A percentile compares a stretch with the other conserved stretches of the same genome.
These are phyloP conservation scores for Stephanodiscus triporus DNA, from an alignment of 108 stramenopile species.

Conservation along the genomic window DNA sequence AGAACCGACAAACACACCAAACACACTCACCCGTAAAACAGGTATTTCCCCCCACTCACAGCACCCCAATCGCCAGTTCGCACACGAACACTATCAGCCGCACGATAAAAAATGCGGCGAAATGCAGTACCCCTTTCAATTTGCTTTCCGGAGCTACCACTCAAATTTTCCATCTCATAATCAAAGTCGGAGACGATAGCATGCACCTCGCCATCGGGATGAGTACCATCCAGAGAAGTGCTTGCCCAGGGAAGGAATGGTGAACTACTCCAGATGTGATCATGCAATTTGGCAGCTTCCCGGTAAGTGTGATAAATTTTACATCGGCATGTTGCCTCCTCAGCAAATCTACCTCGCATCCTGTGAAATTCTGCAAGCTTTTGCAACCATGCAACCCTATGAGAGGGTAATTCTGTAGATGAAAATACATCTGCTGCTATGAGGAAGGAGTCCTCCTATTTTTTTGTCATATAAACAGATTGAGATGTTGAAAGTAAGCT, in stretches of 20 bases:
- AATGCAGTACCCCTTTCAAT: slow-evolving; percentile 63
- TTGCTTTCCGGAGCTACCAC: slow-evolving; percentile 43
- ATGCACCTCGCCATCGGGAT: slow-evolving; percentile 67
- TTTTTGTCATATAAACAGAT: neutral
- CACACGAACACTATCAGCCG: slow-evolving; percentile 73
- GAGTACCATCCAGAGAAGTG: slow-evolving; percentile 58
- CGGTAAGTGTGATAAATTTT: slow-evolving; percentile 77
- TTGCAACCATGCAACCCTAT: slow-evolving; percentile 82
- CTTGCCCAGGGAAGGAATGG: slow-evolving; percentile 89
- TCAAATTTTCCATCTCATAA: slow-evolving; percentile 56
- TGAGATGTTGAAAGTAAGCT: neutral
- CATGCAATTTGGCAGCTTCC: slow-evolving; percentile 73
- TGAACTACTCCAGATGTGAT: slow-evolving; percentile 80
- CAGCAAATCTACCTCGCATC: slow-evolving; percentile 72
- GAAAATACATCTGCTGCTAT: slow-evolving; percentile 89
- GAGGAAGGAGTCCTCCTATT: slow-evolving; percentile 79
- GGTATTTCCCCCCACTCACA: slow-evolving; percentile 62
- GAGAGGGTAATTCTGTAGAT: slow-evolving; percentile 84
- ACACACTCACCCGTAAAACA: slow-evolving; percentile 62
- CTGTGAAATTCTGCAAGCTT: slow-evolving; percentile 87
- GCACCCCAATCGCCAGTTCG: slow-evolving; percentile 71
- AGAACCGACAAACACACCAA: neutral
- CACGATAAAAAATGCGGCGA: slow-evolving; percentile 83
- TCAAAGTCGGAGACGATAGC: slow-evolving; percentile 46
- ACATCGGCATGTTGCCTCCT: slow-evolving; percentile 87